Percentiles rank a stretch among this genome's conserved stretches.
phyloP scores from a whole-genome alignment of 208 protist genomes.

The Trypanosoma brucei region DNA sequence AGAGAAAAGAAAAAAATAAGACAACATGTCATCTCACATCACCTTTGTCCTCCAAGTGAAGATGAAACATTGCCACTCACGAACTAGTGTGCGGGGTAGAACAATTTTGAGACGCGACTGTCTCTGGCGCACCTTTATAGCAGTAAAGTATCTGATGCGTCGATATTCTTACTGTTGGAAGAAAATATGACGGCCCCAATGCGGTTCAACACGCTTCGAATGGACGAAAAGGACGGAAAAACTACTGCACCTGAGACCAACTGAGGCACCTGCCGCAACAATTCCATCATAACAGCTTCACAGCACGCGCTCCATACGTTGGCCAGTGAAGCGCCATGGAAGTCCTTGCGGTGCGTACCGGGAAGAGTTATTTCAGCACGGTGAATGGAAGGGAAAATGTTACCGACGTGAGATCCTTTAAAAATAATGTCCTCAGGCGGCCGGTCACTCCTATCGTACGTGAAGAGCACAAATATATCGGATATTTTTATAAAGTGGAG shows the following conservation, averaged over 20 bases:
- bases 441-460: slow-evolving; percentile 44
- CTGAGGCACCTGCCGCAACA: slow-evolving; percentile 46
- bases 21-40: too few relatives aligned
- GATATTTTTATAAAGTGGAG: slow-evolving; percentile 31
- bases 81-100: too few relatives aligned
- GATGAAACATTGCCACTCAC: too few relatives aligned
- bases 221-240: slow-evolving; percentile 23
- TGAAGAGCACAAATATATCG: slow-evolving; percentile 34
- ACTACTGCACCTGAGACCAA: slow-evolving; percentile 42
- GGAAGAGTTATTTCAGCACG: slow-evolving; percentile 43
- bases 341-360: slow-evolving; percentile 32
- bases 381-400: slow-evolving; percentile 53
- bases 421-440: slow-evolving; percentile 53
- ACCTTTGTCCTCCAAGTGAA: too few relatives aligned
- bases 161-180: too few relatives aligned
- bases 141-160: too few relatives aligned
- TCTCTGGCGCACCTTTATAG: too few relatives aligned
- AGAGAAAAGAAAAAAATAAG: too few relatives aligned
- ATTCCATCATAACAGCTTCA: slow-evolving; percentile 38
- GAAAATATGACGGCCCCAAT: slow-evolving; percentile 21
- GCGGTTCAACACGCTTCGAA: slow-evolving; percentile 14
- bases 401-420: slow-evolving; percentile 32
- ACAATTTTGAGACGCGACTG: too few relatives aligned
- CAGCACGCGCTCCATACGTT: slow-evolving; percentile 27
- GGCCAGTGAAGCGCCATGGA: slow-evolving; percentile 27